Evolutionary conservation across 306 rosid genomes (phyloP).

Genomic region (Gastrolobium villosum): DNA sequence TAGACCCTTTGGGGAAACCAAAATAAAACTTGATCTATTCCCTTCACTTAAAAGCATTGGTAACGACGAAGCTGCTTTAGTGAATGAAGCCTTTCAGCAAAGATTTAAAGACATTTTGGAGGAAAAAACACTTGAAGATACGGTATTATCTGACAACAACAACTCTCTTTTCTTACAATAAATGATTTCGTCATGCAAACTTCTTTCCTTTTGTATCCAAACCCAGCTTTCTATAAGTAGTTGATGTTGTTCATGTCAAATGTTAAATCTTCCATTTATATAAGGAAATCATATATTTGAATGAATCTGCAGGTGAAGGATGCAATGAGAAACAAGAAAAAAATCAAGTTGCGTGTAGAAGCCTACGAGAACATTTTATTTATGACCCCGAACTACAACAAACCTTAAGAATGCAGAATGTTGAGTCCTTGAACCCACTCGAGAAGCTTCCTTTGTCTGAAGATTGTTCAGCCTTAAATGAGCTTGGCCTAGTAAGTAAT

Average conservation of each 20-base stretch:
- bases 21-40: slow-evolving; percentile 50
- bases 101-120: slow-evolving; percentile 49
- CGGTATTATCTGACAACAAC: slow-evolving; percentile 47
- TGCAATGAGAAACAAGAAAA: slow-evolving; percentile 43
- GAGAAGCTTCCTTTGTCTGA: slow-evolving; percentile 51
- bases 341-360: slow-evolving; percentile 33
- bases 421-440: slow-evolving; percentile 48
- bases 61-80: slow-evolving; percentile 54
- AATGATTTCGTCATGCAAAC: neutral
- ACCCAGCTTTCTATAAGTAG: neutral
- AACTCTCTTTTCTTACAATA: neutral
- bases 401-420: slow-evolving; percentile 41
- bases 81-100: slow-evolving; percentile 58
- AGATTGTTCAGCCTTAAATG: slow-evolving; percentile 55
- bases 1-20: slow-evolving; percentile 58
- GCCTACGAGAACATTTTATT: slow-evolving; percentile 59
- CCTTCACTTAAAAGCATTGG: slow-evolving; percentile 75
- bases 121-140: slow-evolving; percentile 23
- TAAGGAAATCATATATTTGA: slow-evolving; percentile 20
- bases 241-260: neutral
- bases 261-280: neutral
- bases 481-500: slow-evolving; percentile 76
- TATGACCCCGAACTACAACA: slow-evolving; percentile 47
- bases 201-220: neutral
- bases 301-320: slow-evolving; percentile 59